Evolutionary conservation across 352 stramenopile species (phyloP), one percentile per base, ranked within the genome.

Genomic region (Pythium biforme): DNA sequence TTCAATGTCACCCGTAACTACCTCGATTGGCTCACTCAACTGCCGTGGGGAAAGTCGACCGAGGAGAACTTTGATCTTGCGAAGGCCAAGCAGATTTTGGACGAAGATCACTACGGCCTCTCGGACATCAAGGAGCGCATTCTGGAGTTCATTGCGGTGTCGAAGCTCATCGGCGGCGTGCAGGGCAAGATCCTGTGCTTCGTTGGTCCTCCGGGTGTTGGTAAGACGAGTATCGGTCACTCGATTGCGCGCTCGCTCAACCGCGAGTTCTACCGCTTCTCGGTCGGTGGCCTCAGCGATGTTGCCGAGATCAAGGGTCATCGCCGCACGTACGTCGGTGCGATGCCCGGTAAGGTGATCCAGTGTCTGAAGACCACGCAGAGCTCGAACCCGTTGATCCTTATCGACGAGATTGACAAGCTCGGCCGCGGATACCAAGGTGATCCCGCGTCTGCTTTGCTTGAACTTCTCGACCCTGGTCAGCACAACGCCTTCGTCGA

Each of bases 1-100:
- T 99, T 99, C 73, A 99, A 99, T 54, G 94, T 99, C 5, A 99
- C 97, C 4, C 86, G 96, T 31, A 99, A 96, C 66, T 99, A 99
- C 67, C 69, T 99, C 34, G 97, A 99, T 77, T 99, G 97, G 97
- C 84, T 99, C 10, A 98, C 94, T 12, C 84, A 91, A 37, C 81
- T 99, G 40, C 98, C 98, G 14, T 99, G 97, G 97, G 96, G 95
- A n/a, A 89, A 97, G 53, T 74, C 88, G 17, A 98, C 89, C 0
- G 77, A 97, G 49, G 97, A 99, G 64, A 98, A 98, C 55, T 99
- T 99, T 73, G 96, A 99, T 71, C 81, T 99, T 15, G 73, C 79
- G 0, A 89, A 91, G 59, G 97, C 96, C 6, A 89, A 96, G 71
- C 72, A 92, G 63, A 91, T 98, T 50, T 72, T 99, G 26, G 94